phyloP scores from a whole-genome alignment of 805 yeast genomes.

The Metschnikowia peoriensis region DNA sequence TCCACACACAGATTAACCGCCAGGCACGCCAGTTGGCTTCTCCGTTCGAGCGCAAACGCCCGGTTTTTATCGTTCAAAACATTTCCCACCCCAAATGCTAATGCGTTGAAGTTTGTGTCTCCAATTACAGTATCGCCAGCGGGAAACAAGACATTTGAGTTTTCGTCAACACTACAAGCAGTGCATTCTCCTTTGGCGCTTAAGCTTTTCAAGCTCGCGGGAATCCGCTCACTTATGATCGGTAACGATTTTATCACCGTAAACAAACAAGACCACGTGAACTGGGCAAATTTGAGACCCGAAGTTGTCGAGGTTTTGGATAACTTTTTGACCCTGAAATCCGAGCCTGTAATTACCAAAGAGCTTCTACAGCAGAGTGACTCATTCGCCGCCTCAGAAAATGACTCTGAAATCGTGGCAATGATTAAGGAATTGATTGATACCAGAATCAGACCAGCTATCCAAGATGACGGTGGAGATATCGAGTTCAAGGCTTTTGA shows the following conservation, averaged over 20 bases:
- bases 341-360: conserved; percentile 40
- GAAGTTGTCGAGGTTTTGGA: conserved; percentile 65
- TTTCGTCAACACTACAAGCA: conserved; percentile 53
- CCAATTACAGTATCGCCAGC: conserved; percentile 49
- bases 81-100: conserved; percentile 68
- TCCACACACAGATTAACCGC: conserved; percentile 3
- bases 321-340: conserved; percentile 38
- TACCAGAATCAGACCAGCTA: conserved; percentile 95
- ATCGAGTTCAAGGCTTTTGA: conserved; percentile 85
- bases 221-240: conserved; percentile 69
- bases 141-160: conserved; percentile 48
- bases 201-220: conserved; percentile 55
- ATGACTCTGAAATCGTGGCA: conserved; percentile 65
- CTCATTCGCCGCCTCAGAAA: conserved; percentile 50
- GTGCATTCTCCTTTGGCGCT: conserved; percentile 63
- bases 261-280: conserved; percentile 57
- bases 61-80: conserved; percentile 42
- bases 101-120: conserved; percentile 67
- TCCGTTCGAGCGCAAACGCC: not conserved
- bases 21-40: conserved; percentile 6
- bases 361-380: conserved; percentile 38
- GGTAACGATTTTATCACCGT: conserved; percentile 75
- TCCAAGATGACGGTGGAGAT: conserved; percentile 98
- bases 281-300: conserved; percentile 58
- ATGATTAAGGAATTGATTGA: conserved; percentile 91